Base-by-base conservation (phyloP, 106 monocot genomes). In the Platanthera zijinensis region DNA sequence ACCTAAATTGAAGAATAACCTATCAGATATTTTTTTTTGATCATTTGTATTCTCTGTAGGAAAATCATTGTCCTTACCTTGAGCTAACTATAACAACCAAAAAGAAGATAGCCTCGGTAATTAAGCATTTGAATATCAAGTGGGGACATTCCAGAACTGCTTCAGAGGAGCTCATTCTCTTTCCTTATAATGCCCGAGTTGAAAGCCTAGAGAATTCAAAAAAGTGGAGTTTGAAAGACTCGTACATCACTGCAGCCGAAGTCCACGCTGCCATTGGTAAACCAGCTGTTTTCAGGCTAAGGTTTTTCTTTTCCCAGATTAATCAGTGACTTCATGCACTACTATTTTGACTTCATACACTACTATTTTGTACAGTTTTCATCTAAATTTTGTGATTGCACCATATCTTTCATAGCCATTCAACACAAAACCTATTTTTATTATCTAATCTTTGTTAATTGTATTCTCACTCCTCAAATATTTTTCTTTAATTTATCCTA, bases 41-140 rank as follows among this genome's bases (percentile, higher is more conserved):
- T 51, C n/a, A 3, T 74, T 22, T 28, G 52, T 19, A 28, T 73
- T 48, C 48, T 47, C 75, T 82, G 14, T 82, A 92, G 92, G 76
- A 84, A 48, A 82, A 92, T 5, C 82, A 89, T 70, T 84, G 88
- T 49, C 92, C 92, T 76, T 89, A 81, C 76, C 69, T 92, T 63
- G 89, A 92, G 68, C 81, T 92, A 66, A 92, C 78, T 86, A 45
- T 92, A 61, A 73, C 84, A 75, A 67, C 76, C 48, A 77, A 78
- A 79, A 92, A 89, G 84, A 92, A 87, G 77, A 89, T 92, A 72
- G 84, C 89, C 48, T 92, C 92, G 72, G 89, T 92, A 56, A 74
- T 92, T 77, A 89, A 84, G 75, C 92, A 92, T 77, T 79, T 92
- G 5, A 83, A 75, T 14, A 54, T 71, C 21, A 92, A 92, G 82